Percentiles rank a stretch among this genome's conserved stretches.
These are phyloP conservation scores for Cladorrhinum samala DNA, from an alignment of 495 filamentous ascomycete species.

Conservation along the genomic window DNA sequence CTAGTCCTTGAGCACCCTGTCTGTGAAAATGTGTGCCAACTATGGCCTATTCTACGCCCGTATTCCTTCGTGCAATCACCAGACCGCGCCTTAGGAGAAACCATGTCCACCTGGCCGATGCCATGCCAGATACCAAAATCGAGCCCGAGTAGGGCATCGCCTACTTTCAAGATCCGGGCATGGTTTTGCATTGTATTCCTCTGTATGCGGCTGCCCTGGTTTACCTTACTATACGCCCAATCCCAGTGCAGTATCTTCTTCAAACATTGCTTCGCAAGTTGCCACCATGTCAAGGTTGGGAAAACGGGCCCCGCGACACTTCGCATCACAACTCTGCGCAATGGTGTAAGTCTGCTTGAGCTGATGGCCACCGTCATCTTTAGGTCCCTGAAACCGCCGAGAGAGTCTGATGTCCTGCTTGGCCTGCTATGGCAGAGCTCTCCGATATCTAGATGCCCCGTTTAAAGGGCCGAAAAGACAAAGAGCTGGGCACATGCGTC, in stretches of 20 bases:
- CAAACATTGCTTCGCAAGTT: background rate
- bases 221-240: background rate
- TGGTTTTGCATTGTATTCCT: background rate
- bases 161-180: background rate
- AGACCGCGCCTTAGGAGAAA: background rate
- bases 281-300: background rate
- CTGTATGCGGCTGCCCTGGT: background rate
- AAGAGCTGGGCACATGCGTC: slow-evolving; percentile 60
- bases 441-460: background rate
- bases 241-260: background rate
- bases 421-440: background rate
- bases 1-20: background rate
- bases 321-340: background rate
- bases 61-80: background rate
- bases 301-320: background rate
- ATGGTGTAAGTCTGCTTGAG: background rate
- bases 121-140: no score
- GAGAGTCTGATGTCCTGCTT: background rate
- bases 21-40: no score
- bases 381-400: background rate
- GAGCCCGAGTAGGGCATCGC: no score
- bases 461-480: slow-evolving; percentile 93
- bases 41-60: no score
- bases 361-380: background rate
- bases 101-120: background rate